A percentile compares a stretch with the other conserved stretches of the same genome.
Evolutionary conservation across 139 green algal species (phyloP).

Genomic region (Chlamydomonas eustigma): DNA sequence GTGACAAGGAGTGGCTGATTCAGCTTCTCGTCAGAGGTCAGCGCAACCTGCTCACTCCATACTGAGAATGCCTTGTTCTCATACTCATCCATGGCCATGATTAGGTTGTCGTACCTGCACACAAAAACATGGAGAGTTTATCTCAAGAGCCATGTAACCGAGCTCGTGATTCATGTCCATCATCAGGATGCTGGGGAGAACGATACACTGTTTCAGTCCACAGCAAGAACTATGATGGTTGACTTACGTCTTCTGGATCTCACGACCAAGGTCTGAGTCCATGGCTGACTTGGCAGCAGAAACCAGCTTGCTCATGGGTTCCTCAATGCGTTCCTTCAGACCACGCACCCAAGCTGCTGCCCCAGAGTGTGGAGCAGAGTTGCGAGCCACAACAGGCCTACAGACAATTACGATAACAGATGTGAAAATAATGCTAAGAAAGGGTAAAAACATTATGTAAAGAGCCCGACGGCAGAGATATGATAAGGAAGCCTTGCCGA

Average conservation of each 20-base stretch:
- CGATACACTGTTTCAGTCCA: too few relatives aligned
- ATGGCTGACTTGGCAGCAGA: slow-evolving; percentile 43
- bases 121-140: too few relatives aligned
- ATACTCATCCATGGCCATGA: slow-evolving; percentile 59
- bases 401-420: too few relatives aligned
- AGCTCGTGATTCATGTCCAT: too few relatives aligned
- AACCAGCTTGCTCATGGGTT: slow-evolving; percentile 70
- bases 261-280: slow-evolving; percentile 58
- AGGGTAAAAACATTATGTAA: too few relatives aligned
- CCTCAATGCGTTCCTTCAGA: slow-evolving; percentile 74
- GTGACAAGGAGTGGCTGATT: slow-evolving; percentile 68
- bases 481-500: too few relatives aligned
- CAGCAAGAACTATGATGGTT: too few relatives aligned
- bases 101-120: slow-evolving; percentile 62
- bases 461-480: too few relatives aligned
- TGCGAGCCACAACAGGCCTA: slow-evolving; percentile 31
- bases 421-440: too few relatives aligned
- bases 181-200: too few relatives aligned
- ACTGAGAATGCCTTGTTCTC: slow-evolving; percentile 48
- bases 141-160: too few relatives aligned
- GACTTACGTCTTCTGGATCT: slow-evolving; percentile 49
- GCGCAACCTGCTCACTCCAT: slow-evolving; percentile 61
- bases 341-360: slow-evolving; percentile 77
- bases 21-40: slow-evolving; percentile 75
- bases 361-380: slow-evolving; percentile 55